These are phyloP conservation scores for Apocynum venetum DNA, from an alignment of 257 asterid species.

Conservation along the genomic window DNA sequence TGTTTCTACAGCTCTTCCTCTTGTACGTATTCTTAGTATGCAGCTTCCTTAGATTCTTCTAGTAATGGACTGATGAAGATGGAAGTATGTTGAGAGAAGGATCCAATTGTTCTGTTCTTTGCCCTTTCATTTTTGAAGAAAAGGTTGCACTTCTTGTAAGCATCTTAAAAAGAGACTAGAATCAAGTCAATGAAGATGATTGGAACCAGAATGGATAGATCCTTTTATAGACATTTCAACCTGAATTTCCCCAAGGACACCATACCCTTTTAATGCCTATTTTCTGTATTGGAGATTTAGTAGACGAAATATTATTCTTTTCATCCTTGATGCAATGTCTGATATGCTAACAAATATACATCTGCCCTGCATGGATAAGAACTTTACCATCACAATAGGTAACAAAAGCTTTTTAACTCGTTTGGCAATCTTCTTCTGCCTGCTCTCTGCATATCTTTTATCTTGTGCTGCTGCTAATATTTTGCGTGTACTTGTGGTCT, in stretches of 20 bases:
- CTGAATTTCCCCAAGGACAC: background rate
- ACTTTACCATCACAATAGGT: background rate
- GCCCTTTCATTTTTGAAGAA: background rate
- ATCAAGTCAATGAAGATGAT: background rate
- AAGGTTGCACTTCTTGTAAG: background rate
- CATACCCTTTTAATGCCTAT: background rate
- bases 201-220: background rate
- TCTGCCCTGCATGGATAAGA: background rate
- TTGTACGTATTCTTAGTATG: slow-evolving; percentile 35
- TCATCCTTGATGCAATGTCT: background rate
- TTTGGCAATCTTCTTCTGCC: background rate
- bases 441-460: background rate
- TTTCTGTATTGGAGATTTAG: background rate
- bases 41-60: background rate
- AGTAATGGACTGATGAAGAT: background rate
- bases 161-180: background rate
- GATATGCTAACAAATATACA: background rate
- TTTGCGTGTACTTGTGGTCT: background rate
- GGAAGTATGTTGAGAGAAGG: background rate
- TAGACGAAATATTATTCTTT: background rate
- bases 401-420: background rate
- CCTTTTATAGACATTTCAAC: background rate
- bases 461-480: background rate
- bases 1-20: slow-evolving; percentile 47
- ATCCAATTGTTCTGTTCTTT: background rate